Base-by-base conservation (phyloP, 2,329 filamentous ascomycete genomes). In the Endothia cerciana region DNA sequence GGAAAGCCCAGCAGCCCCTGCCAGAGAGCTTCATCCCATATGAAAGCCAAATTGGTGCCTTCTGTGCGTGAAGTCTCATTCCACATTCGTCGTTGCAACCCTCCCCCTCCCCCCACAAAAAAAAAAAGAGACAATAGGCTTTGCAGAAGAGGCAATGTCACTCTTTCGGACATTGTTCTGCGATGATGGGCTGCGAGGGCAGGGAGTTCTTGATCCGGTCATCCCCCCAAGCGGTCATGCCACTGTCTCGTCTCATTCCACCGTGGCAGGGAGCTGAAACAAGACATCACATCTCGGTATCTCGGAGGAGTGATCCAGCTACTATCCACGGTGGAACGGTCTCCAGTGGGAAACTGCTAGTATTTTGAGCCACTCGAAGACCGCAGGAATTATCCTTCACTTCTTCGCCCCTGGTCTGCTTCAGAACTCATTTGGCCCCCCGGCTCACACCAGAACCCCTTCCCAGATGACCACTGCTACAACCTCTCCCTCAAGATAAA, bases 1-100 rank as follows among this genome's bases (percentile, higher is more conserved):
- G 87, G 71, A 88, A 89, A 77, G 85, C 91, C 17, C 88, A 90
- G 68, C 94, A 98, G 76, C 89, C 91, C 10, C 82, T 98, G 1
- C 93, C 94, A 0, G 73, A 81, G 1, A 82, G 86, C 8, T 82
- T 98, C 2, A 74, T 79, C 19, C 70, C 82, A 1, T 82, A 91
- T 68, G 85, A 91, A 72, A 72, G 80, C 7, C 82, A 89, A 22
- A 82, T 97, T 68, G 80, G 81, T 63, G 77, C 81, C 47, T 97
- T 98, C 77, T 97, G 61, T 94, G 91, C 75, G 85, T 85, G 60
- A 86, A 85, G 63, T 84, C 59, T 58, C 22, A 17, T 3, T 17
- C n/a, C 33, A n/a, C 28, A 5, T 28, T 33, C 28, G 28, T 56
- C 28, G 4, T n/a, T n/a, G 11, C 28, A n/a, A 6, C 11, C 30